Base-by-base conservation (phyloP, 495 filamentous ascomycete genomes). In the Saxophila tyrrhenica region DNA sequence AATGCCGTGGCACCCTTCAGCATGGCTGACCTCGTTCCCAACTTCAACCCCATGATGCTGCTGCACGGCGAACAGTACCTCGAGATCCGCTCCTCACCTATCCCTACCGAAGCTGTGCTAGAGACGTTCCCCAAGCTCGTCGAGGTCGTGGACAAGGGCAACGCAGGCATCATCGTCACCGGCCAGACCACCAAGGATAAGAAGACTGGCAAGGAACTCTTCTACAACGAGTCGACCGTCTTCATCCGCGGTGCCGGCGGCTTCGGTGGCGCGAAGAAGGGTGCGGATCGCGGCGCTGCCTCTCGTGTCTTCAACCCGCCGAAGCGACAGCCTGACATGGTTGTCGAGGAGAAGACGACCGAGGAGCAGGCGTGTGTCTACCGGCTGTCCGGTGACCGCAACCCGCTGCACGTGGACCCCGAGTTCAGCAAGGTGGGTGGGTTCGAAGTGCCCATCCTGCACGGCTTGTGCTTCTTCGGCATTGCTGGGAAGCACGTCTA, bases 1-100 rank as follows among this genome's bases (percentile, higher is more conserved):
- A 84, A 85, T 74, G 83, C 89, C 60, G 75, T 82, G 56, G 74
- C 78, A 48, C 88, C 94, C 50, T 98, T 83, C 76, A 79, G 73
- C 73, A 73, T 91, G 59, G 77, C 82, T 57, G 87, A 94, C 22
- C 73, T 98, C 57, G 82, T 97, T 41, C 87, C 89, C 65, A 87
- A 97, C 73, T 98, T 94, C 78, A 86, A 79, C 3, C 91, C 90
- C 58, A 98, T 96, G 94, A 95, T 97, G 90, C 81, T 98, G 48
- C 83, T 98, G 19, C 92, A 98, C 76, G 92, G 92, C 64, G 92
- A 98, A 74, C 92, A 98, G 73, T 98, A 90, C 77, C 87, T 97
- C 60, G 94, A 97, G 69, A 79, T 98, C 67, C 83, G 83, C 67
- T 87, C 91, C 69, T 95, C 81, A 74, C 92, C 94, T 47, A 89